Percentiles rank a stretch among this genome's conserved stretches.
phyloP scores from a whole-genome alignment of 1,284 basidiomycete genomes.

The Fomitopsis pinicola region DNA sequence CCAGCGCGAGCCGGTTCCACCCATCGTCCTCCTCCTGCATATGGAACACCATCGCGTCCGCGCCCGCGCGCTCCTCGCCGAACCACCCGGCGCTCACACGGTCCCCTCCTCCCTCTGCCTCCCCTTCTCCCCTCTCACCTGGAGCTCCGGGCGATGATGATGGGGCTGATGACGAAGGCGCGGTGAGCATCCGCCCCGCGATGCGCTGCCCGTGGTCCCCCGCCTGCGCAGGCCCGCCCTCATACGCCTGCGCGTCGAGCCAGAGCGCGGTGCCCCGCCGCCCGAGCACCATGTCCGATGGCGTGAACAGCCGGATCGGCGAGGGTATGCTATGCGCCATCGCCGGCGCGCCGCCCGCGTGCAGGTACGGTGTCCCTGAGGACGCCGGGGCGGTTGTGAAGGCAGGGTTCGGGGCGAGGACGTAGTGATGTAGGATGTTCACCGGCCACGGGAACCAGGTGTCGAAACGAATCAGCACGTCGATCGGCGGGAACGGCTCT shows the following conservation, averaged over 20 bases:
- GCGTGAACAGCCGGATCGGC: slow-evolving; percentile 54
- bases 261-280: slow-evolving; percentile 59
- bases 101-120: not conserved
- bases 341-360: slow-evolving; percentile 8
- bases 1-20: slow-evolving; percentile 52
- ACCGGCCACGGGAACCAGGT: slow-evolving; percentile 64
- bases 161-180: not conserved
- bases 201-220: slow-evolving; percentile 54
- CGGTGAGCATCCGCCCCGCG: slow-evolving; percentile 37
- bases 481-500: slow-evolving; percentile 32
- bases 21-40: slow-evolving; percentile 37
- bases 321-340: slow-evolving; percentile 45
- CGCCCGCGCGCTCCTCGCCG: slow-evolving; percentile 12
- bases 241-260: slow-evolving; percentile 56
- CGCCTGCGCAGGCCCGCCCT: slow-evolving; percentile 29
- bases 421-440: slow-evolving; percentile 60
- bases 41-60: slow-evolving; percentile 39
- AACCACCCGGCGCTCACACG: slow-evolving; percentile 16
- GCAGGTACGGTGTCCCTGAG: slow-evolving; percentile 35
- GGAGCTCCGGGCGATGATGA: not conserved
- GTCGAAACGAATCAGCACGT: slow-evolving; percentile 54
- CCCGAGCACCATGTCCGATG: slow-evolving; percentile 50
- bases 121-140: not conserved
- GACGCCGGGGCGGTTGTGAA: slow-evolving; percentile 23
- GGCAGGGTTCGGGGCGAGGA: slow-evolving; percentile 39